phyloP scores from a whole-genome alignment of 1,284 basidiomycete genomes.

The Leccinum pallidistipes region DNA sequence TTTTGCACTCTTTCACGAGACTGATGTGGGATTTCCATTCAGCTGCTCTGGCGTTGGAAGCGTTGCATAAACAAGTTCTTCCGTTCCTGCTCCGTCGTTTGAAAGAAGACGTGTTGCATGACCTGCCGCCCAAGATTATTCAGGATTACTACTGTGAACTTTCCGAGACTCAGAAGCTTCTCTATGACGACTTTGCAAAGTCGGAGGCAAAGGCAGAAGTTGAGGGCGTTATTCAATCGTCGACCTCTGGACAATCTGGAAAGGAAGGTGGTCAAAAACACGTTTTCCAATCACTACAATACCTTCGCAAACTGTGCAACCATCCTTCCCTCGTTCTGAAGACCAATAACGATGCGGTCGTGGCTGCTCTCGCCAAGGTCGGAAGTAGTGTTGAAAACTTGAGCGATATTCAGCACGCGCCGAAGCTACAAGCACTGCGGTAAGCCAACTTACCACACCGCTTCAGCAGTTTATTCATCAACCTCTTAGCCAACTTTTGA shows the following conservation, averaged over 20 bases:
- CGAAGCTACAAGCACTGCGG: constrained; percentile 91
- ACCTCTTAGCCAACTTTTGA: constrained; percentile 77
- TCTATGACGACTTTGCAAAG: constrained; percentile 92
- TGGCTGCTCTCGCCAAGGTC: constrained; percentile 62
- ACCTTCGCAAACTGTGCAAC: constrained; percentile 96
- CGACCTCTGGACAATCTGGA: constrained; percentile 38
- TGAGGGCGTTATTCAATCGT: constrained; percentile 59
- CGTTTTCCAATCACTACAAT: constrained; percentile 96
- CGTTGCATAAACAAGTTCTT: constrained; percentile 98
- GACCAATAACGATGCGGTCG: constrained; percentile 59
- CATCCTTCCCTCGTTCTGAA: constrained; percentile 92
- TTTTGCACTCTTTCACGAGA: constrained; percentile 1
- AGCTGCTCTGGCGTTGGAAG: constrained; percentile 93
- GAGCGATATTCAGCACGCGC: constrained; percentile 87
- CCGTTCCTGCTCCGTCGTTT: constrained; percentile 95
- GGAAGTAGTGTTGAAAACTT: constrained; percentile 48
- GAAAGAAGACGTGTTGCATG: constrained; percentile 96
- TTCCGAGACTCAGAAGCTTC: constrained; percentile 88
- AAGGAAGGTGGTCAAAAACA: constrained; percentile 68
- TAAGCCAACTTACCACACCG: constrained; percentile 39
- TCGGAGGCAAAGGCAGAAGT: constrained; percentile 72
- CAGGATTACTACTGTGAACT: constrained; percentile 99
- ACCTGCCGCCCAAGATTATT: constrained; percentile 98
- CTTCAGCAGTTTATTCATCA: constrained; percentile 4
- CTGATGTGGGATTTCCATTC: constrained; percentile 9